These are phyloP conservation scores for Colletotrichum cereale DNA, from an alignment of 2,329 filamentous ascomycete species.

Conservation along the genomic window DNA sequence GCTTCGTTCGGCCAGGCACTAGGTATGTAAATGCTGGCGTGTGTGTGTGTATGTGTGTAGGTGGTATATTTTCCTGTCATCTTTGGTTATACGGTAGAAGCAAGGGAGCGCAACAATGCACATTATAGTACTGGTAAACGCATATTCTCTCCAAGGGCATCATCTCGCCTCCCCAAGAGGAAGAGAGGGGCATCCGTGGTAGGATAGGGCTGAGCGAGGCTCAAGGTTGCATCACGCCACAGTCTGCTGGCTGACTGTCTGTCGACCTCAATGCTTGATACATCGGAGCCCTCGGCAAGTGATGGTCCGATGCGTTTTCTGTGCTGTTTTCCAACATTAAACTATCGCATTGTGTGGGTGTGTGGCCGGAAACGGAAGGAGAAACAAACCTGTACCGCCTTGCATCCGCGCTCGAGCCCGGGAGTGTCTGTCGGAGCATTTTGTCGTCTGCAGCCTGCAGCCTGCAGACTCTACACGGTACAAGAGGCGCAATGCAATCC, in stretches of 20 bases:
- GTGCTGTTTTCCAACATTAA: slow-evolving; percentile 13
- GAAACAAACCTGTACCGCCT: not conserved
- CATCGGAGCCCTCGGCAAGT: slow-evolving; percentile 2
- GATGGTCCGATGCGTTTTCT: not conserved
- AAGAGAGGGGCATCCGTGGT: not conserved
- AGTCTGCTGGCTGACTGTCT: not conserved
- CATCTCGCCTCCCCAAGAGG: not conserved
- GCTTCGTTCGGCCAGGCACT: not conserved
- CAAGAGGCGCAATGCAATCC: too few species aligned
- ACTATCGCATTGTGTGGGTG: not conserved
- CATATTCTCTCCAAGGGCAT: not conserved
- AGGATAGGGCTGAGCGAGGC: too few species aligned
- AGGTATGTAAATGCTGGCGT: not conserved
- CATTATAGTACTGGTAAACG: too few species aligned
- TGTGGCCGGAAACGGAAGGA: slow-evolving; percentile 16
- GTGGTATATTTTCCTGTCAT: not conserved
- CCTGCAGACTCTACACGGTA: not conserved
- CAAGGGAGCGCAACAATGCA: not conserved
- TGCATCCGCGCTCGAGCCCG: slow-evolving; percentile 16
- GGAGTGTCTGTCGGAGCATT: not conserved
- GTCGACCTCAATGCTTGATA: not conserved
- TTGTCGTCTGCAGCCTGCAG: not conserved
- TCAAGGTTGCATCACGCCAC: not conserved
- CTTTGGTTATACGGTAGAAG: not conserved
- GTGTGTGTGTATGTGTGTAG: too few species aligned